Evolutionary conservation across 148 eudicot genomes (phyloP).

Genomic region (Rhododendron griersonianum): DNA sequence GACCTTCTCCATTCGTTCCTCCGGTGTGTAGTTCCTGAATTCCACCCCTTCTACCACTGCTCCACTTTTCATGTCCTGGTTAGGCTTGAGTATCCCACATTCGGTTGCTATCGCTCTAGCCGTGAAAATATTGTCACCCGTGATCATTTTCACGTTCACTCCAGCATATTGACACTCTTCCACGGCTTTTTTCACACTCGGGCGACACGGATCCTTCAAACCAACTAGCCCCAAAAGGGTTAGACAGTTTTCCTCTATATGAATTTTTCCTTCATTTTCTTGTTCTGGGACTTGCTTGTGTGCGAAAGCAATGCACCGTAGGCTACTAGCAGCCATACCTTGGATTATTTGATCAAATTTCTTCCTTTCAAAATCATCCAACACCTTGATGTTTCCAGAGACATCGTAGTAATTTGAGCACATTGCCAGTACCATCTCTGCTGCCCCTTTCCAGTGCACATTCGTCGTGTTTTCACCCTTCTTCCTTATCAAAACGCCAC

Average conservation of each 20-base stretch:
- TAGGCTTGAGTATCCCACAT: no score
- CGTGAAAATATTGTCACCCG: constrained; percentile 10
- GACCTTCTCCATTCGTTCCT: no score
- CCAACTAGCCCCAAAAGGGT: constrained; percentile 14
- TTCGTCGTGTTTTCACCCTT: neutral
- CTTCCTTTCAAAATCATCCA: neutral
- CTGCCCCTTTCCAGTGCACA: neutral
- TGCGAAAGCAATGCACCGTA: no score
- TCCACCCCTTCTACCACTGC: no score
- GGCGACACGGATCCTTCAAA: neutral
- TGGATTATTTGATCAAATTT: constrained; percentile 6
- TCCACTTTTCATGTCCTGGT: no score
- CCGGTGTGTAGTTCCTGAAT: no score
- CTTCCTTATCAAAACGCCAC: constrained; percentile 10
- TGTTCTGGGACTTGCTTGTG: no score
- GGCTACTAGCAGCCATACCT: constrained; percentile 1
- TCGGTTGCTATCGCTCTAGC: no score
- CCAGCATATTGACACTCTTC: constrained; percentile 9
- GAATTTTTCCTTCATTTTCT: no score
- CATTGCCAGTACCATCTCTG: constrained; percentile 8
- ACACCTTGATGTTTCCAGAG: no score
- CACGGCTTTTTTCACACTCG: constrained; percentile 9
- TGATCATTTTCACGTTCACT: constrained; percentile 16
- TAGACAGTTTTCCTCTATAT: no score
- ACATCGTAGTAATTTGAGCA: no score